phyloP scores from a whole-genome alignment of 2,329 filamentous ascomycete species.

The Cephalotrichum gorgonifer region DNA sequence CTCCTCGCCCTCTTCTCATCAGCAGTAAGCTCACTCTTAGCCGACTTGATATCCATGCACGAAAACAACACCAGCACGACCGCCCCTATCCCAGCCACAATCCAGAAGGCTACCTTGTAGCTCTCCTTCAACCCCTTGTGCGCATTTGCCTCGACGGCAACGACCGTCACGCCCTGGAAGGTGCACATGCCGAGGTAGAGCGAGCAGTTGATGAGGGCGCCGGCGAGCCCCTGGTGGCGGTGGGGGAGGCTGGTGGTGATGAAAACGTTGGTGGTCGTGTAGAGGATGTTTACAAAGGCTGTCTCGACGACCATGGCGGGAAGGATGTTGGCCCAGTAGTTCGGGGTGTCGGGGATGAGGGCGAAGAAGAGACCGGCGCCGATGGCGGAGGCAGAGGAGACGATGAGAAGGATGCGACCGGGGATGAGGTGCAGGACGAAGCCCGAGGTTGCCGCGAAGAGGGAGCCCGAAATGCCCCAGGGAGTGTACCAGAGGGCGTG shows the following conservation, averaged over 20 bases:
- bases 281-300: conserved; percentile 55
- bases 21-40: conserved; percentile 11
- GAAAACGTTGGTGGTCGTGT: conserved; percentile 57
- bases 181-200: conserved; percentile 54
- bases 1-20: conserved; percentile 19
- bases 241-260: conserved; percentile 52
- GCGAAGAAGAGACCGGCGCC: conserved; percentile 43
- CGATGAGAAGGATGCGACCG: conserved; percentile 38
- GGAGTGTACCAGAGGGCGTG: conserved; percentile 50
- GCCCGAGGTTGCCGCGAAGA: conserved; percentile 43
- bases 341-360: conserved; percentile 36
- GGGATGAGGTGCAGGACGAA: conserved; percentile 45
- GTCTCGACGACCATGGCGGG: conserved; percentile 50
- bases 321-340: conserved; percentile 55
- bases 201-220: conserved; percentile 51
- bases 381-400: conserved; percentile 40
- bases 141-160: conserved; percentile 33
- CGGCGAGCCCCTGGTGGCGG: conserved; percentile 51
- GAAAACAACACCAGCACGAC: conserved; percentile 33
- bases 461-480: conserved; percentile 45
- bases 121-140: conserved; percentile 31
- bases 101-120: conserved; percentile 53
- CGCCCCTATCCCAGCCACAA: conserved; percentile 39
- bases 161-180: conserved; percentile 52
- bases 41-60: conserved; percentile 7